Conservation (phyloP, 2,329 filamentous ascomycete species). For the Escovopsis sp. region DNA sequence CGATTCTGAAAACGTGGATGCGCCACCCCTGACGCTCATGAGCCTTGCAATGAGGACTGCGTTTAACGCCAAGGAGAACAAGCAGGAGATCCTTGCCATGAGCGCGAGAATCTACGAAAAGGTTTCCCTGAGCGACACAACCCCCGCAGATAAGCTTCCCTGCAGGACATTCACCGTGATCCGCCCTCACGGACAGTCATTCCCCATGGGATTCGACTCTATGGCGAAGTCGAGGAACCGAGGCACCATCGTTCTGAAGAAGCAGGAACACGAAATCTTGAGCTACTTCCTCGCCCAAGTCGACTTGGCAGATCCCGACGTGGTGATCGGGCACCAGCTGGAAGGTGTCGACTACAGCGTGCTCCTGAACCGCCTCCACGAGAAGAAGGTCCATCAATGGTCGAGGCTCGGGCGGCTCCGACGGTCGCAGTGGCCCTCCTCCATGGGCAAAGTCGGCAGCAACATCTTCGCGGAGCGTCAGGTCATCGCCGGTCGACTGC, state of each 20-base stretch:
- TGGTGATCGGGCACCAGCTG: slow-evolving; percentile 86
- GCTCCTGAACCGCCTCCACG: slow-evolving; percentile 69
- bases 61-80: slow-evolving; percentile 85
- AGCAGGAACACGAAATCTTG: slow-evolving; percentile 71
- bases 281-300: slow-evolving; percentile 82
- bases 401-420: slow-evolving; percentile 81
- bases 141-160: slow-evolving; percentile 73
- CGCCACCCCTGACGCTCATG: slow-evolving; percentile 89
- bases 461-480: slow-evolving; percentile 91
- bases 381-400: slow-evolving; percentile 89
- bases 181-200: slow-evolving; percentile 60
- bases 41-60: slow-evolving; percentile 77
- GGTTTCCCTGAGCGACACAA: slow-evolving; percentile 73
- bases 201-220: slow-evolving; percentile 76
- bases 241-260: slow-evolving; percentile 67
- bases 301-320: slow-evolving; percentile 80
- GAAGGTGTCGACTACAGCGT: slow-evolving; percentile 95
- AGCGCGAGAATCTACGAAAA: slow-evolving; percentile 90
- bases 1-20: slow-evolving; percentile 68
- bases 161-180: slow-evolving; percentile 87
- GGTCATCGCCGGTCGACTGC: slow-evolving; percentile 70
- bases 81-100: slow-evolving; percentile 85
- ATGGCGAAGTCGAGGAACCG: slow-evolving; percentile 57
- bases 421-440: slow-evolving; percentile 72
- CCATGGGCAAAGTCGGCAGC: slow-evolving; percentile 70